Evolutionary conservation across 176 grass and related monocot species (phyloP), one percentile per base, ranked within the genome.

Genomic region (Olyra latifolia): DNA sequence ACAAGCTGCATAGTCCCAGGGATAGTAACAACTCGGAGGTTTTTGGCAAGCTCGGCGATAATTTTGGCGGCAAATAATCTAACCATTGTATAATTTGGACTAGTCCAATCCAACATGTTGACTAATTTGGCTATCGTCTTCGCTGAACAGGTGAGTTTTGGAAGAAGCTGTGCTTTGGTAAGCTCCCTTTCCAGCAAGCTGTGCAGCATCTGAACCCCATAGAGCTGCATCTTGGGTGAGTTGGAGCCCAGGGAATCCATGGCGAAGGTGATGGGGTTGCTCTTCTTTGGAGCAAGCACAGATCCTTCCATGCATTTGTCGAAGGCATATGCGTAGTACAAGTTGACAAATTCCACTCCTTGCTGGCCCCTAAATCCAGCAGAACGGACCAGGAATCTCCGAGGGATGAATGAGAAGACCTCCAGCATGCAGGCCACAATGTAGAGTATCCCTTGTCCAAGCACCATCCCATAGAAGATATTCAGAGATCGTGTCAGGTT

Each of bases 401-500:
- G 4, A 10, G 48, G 46, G 16, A 83, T 74, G 39, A 44, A 56
- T n/a, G 59, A 75, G 10, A 75, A 75, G 3, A 52, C 0, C 22
- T 35, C 58, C 0, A n/a, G 1, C 7, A 74, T 9, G 15, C 44
- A 28, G 0, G 69, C 59, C 0, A n/a, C 7, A 25, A 66, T 56
- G 60, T 75, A 83, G 60, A 75, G 24, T 10, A 20, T 7, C 3
- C 71, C 80, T 20, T 74, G 46, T 2, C 58, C 39, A 9, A 83
- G 58, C 24, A 72, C 46, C 30, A 83, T 24, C 22, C 20, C 11
- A 1, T 83, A 74, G 58, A 83, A 82, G 14, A 42, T 61, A 8
- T 2, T 6, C 3, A 82, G 60, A 6, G 80, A 10, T 7, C 20
- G 69, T 22, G 4, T 8, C 1, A 82, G 4, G 4, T 30, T 83